phyloP scores from a whole-genome alignment of 2,329 filamentous ascomycete genomes.

The Dactylellina leptospora region DNA sequence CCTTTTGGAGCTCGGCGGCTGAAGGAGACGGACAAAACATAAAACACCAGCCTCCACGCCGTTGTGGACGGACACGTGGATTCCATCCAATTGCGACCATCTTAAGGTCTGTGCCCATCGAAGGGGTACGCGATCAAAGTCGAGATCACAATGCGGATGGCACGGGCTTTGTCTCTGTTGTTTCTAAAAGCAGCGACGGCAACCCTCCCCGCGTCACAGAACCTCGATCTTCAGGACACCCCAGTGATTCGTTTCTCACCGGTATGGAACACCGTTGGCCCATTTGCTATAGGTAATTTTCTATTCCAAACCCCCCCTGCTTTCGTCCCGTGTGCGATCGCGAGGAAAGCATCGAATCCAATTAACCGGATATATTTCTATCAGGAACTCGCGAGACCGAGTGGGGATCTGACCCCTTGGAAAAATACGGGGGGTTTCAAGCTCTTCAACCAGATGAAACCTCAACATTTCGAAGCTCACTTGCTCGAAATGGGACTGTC shows the following conservation, averaged over 20 bases:
- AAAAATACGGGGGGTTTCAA: constrained; percentile 66
- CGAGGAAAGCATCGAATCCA: too few species aligned
- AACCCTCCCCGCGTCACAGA: constrained; percentile 21
- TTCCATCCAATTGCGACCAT: constrained; percentile 22
- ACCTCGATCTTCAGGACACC: constrained; percentile 20
- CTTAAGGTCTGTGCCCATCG: background rate
- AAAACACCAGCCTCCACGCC: too few species aligned
- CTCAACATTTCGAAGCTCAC: constrained; percentile 64
- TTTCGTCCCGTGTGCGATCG: too few species aligned
- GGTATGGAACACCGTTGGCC: constrained; percentile 66
- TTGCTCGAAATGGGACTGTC: constrained; percentile 65
- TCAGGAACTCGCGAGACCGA: constrained; percentile 63
- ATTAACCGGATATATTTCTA: too few species aligned
- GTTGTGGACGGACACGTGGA: constrained; percentile 5
- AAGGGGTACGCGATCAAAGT: background rate
- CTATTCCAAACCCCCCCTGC: constrained; percentile 13
- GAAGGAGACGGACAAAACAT: too few species aligned
- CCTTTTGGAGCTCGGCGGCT: too few species aligned
- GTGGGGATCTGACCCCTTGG: constrained; percentile 70
- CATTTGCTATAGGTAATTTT: constrained; percentile 67
- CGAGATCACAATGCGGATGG: background rate
- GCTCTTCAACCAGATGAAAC: constrained; percentile 62
- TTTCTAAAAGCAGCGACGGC: constrained; percentile 4
- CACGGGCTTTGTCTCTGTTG: background rate
- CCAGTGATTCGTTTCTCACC: constrained; percentile 42